Evolutionary conservation across 2,329 filamentous ascomycete genomes (phyloP), one percentile per base, ranked within the genome.

Genomic region (Pseudogymnoascus verrucosus): DNA sequence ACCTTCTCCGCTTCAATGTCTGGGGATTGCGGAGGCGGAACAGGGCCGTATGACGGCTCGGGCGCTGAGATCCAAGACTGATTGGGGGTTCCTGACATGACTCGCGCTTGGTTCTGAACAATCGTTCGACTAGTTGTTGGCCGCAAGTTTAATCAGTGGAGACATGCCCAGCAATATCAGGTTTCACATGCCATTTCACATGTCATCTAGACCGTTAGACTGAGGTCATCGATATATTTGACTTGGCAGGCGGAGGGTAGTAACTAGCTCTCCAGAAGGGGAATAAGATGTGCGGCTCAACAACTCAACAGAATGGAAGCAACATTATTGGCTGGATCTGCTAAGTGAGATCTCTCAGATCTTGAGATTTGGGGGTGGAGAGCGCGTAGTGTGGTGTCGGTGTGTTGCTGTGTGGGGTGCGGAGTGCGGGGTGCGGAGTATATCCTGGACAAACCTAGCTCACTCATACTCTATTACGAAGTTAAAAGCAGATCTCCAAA

Each of bases 1-100:
- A 19, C 51, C n/a, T n/a, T 14, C 47, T 10, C 51, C 51, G 16
- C 51, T 19, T 57, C 51, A 34, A 21, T 57, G 11, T 57, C 51
- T 57, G 51, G 51, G 51, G 51, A 57, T 57, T 57, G 51, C 2
- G 51, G 51, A 57, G 51, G 51, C 28, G 51, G 51, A 57, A 57
- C 28, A 57, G 28, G 51, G 7, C 28, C 51, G 28, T 5, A 57
- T 34, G 26, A 57, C 28, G 51, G 51, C 51, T 5, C 28, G 4
- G 10, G 51, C n/a, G 28, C 51, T 57, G 51, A 34, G 2, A 19
- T 19, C 16, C 51, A 57, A 14, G 51, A 21, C 26, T 57, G 26
- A 57, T 28, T 57, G 47, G 47, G 28, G n/a, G 10, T 19, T 57
- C n/a, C n/a, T 34, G n/a, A 7, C 28, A 12, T 57, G 47, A 57